Base-by-base conservation (phyloP, 768 basidiomycete species). In the Pholiota microspora region DNA sequence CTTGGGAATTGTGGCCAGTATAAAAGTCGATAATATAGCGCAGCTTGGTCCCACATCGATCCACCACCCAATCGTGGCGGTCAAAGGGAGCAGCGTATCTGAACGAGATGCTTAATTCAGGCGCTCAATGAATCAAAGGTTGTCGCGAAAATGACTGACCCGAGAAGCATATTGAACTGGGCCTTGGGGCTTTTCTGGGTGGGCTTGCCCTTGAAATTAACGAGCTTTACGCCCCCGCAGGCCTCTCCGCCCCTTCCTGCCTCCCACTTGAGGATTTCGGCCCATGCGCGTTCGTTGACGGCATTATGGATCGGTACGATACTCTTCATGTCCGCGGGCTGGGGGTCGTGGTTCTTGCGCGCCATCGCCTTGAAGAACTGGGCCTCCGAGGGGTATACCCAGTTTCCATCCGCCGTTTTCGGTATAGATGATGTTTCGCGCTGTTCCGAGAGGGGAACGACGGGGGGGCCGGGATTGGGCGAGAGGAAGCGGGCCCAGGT, bases 1-100 rank as follows among this genome's bases (percentile, higher is more conserved):
- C 54, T 21, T 76, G 69, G 1, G 75, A 63, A 42, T 69, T 74
- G 29, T 83, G 83, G 15, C 96, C 96, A 2, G 91, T 89, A 74
- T 99, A 99, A 71, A 98, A 99, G 72, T 99, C 97, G 64, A 99
- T 97, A 55, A 99, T 85, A 73, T 99, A 99, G 48, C 96, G 86
- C 67, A 94, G 78, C 54, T 83, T 85, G 7, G 82, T 83, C 4
- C 94, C 96, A 66, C 95, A 97, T 29, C 96, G 86, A 69, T 97
- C 94, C 47, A 99, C 86, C 47, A 92, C 70, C 97, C 97, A 99
- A 69, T 98, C 96, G 61, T 99, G 97, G 51, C 93, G 78, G 69
- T 99, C 97, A 71, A 99, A 99, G 0, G 97, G 97, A 21, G 92
- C 79, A 24, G 91, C 80, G 69, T 97, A 99, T 9, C 96, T 99